Percentiles rank a stretch among this genome's conserved stretches.
Conservation (phyloP, 805 yeast genomes). For the Ogataea nitratoaversa region DNA sequence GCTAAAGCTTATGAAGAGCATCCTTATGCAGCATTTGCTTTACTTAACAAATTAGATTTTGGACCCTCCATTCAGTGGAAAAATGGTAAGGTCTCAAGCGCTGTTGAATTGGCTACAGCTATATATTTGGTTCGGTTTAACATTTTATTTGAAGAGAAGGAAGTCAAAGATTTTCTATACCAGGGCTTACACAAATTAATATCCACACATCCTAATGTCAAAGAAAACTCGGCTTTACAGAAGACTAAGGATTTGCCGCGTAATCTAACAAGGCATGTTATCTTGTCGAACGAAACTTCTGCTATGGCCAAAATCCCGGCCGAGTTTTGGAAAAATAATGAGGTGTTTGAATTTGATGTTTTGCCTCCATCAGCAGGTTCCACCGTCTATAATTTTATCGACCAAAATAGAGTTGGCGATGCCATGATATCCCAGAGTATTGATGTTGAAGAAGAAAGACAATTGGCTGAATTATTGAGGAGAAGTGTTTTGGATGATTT, state of each 20-base stretch:
- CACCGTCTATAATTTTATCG: constrained; percentile 40
- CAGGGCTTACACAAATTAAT: constrained; percentile 16
- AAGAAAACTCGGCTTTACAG: constrained; percentile 16
- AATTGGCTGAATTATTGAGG: constrained; percentile 20
- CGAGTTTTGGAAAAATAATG: constrained; percentile 54
- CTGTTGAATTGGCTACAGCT: constrained; percentile 42
- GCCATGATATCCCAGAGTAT: constrained; percentile 29
- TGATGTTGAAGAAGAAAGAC: constrained; percentile 23
- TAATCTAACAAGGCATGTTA: constrained; percentile 62
- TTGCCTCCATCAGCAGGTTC: constrained; percentile 59
- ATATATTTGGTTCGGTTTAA: constrained; percentile 58
- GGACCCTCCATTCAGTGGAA: constrained; percentile 23
- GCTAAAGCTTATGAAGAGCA: constrained; percentile 47
- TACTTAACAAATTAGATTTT: constrained; percentile 47
- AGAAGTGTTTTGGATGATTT: constrained; percentile 3
- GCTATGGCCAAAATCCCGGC: constrained; percentile 68
- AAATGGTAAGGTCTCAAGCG: constrained; percentile 24
- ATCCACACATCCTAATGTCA: constrained; percentile 13
- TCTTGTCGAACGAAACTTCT: constrained; percentile 66
- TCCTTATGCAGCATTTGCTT: constrained; percentile 51
- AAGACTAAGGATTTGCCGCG: constrained; percentile 42
- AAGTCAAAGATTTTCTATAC: constrained; percentile 38
- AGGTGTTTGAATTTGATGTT: constrained; percentile 66
- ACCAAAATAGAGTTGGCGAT: constrained; percentile 42
- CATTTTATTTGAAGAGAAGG: constrained; percentile 47